Evolutionary conservation across 2,329 filamentous ascomycete genomes (phyloP).

Genomic region (Colletotrichum camelliae): DNA sequence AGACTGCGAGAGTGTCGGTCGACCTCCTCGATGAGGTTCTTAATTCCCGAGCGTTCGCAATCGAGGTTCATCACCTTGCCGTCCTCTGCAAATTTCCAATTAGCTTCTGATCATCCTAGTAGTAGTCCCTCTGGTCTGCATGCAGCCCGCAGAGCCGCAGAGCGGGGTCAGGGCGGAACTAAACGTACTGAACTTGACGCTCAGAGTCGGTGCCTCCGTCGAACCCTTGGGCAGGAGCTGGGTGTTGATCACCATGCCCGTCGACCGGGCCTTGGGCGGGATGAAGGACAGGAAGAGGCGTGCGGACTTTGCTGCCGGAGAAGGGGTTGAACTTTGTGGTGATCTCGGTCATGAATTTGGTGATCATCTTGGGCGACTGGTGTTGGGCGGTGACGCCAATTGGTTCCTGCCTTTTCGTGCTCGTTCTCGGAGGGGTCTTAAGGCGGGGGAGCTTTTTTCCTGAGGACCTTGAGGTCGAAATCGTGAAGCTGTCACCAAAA

Average conservation of each 20-base stretch:
- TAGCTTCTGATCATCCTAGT: not conserved
- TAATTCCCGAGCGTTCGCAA: conserved; percentile 80
- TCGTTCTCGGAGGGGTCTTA: not conserved
- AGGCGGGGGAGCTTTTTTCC: not conserved
- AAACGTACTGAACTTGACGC: conserved; percentile 83
- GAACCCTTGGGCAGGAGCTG: conserved; percentile 75
- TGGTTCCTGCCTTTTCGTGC: not conserved
- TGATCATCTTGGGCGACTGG: conserved; percentile 69
- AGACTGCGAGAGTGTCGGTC: conserved; percentile 86
- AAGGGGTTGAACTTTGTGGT: conserved; percentile 93
- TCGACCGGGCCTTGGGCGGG: conserved; percentile 76
- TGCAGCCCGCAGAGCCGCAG: not conserved
- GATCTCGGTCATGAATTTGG: conserved; percentile 84
- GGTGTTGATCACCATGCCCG: conserved; percentile 78
- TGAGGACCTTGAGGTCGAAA: not conserved
- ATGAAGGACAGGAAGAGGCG: conserved; percentile 87
- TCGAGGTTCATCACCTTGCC: conserved; percentile 89
- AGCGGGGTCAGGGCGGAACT: not conserved
- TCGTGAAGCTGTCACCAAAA: conserved; percentile 19
- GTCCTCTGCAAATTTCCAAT: conserved; percentile 67
- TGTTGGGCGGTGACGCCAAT: not conserved
- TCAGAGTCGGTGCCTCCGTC: conserved; percentile 70
- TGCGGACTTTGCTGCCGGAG: conserved; percentile 76
- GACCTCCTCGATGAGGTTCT: conserved; percentile 85
- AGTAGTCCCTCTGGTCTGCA: not conserved